Conservation (phyloP, 139 green algal species). For the Nannochloris sp. region DNA sequence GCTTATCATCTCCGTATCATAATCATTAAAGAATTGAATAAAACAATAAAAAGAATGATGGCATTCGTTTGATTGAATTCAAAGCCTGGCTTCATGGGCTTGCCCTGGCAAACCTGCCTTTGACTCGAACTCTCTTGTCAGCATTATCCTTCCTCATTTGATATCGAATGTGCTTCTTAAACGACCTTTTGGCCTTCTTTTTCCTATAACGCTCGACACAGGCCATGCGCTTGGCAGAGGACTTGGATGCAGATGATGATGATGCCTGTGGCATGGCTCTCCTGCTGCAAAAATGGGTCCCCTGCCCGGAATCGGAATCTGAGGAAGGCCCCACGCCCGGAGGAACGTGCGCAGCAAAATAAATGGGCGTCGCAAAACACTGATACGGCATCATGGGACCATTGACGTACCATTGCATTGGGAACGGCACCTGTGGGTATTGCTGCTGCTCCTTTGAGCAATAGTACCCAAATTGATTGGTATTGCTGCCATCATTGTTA, state of each 20-base stretch:
- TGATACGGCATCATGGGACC: too few relatives aligned
- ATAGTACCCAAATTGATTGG: too few relatives aligned
- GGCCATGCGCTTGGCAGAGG: constrained; percentile 4
- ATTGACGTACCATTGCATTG: too few relatives aligned
- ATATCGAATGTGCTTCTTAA: constrained; percentile 36
- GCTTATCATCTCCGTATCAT: background rate
- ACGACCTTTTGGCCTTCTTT: constrained; percentile 26
- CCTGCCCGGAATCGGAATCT: background rate
- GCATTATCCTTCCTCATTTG: constrained; percentile 39
- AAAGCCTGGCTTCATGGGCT: background rate
- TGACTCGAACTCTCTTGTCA: constrained; percentile 31
- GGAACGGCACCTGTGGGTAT: too few relatives aligned
- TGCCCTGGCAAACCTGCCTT: constrained; percentile 44
- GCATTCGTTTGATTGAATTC: background rate
- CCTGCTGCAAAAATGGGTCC: background rate
- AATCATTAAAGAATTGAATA: background rate
- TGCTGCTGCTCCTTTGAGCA: too few relatives aligned
- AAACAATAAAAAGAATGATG: too few relatives aligned
- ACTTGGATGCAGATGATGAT: background rate
- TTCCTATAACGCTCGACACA: constrained; percentile 33
- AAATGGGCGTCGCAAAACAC: too few relatives aligned
- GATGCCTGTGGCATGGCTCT: background rate
- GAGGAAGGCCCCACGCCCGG: background rate
- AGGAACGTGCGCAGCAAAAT: too few relatives aligned
- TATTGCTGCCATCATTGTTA: too few relatives aligned